Evolutionary conservation across 1,284 basidiomycete genomes (phyloP), one percentile per base, ranked within the genome.

Genomic region (Macrocystidia cucumis): DNA sequence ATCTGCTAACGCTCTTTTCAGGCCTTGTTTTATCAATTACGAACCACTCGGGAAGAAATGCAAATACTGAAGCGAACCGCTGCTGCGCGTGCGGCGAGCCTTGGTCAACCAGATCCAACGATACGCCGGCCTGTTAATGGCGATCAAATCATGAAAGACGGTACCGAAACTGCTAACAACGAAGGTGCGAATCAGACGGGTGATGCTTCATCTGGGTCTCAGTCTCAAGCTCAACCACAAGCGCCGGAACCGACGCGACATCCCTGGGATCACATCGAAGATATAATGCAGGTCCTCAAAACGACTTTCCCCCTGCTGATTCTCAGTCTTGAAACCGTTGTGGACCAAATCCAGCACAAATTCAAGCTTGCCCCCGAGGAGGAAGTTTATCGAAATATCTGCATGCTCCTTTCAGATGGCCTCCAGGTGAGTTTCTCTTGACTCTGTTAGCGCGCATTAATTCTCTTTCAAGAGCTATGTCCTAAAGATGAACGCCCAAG

Each of bases 291-390:
- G 52, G 84, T 92, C 37, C 71, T 98, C 51, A 98, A 98, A 67
- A 98, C 95, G 0, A 87, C 91, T 1, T 97, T 96, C 68, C 96
- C 96, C 0, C 72, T 99, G 11, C 73, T 99, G 14, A 90, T 95
- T 17, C 68, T 98, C 20, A 96, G 91, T 37, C 76, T 99, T 72
- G 96, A 99, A 62, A 96, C 92, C 31, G 89, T 98, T 71, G 89
- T 96, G 13, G 96, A 99, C 51, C 95, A 98, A 60, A 87, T 98
- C 46, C 74, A 81, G 27, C 77, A 83, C 44, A 79, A 93, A 29
- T 97, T 98, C 68, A 98, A 98, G 60, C 78, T 89, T 1, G 74
- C 78, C 5, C 75, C 81, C 1, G 96, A 99, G 46, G 96, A 99
- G 58, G 95, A 98, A 49, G 84, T 92, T 12, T 98, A 98, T 62